A percentile compares a stretch with the other conserved stretches of the same genome.
phyloP scores from a whole-genome alignment of 2,329 filamentous ascomycete genomes.

The Penicillium verrucosum region DNA sequence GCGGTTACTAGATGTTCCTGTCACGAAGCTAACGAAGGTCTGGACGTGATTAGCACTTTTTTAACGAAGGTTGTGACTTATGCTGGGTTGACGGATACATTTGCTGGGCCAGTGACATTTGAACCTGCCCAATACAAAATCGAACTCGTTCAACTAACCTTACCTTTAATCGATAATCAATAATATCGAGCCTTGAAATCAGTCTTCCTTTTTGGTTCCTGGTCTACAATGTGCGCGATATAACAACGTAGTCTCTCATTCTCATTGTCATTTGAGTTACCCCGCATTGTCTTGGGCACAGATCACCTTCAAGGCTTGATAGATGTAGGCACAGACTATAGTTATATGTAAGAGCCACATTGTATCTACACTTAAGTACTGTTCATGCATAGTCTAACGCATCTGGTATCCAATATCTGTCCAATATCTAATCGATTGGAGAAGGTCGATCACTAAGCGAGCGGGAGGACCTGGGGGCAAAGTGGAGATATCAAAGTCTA shows the following conservation, averaged over 20 bases:
- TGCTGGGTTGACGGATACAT: conserved; percentile 5
- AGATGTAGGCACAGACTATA: background rate
- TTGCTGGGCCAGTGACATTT: conserved; percentile 2
- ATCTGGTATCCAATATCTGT: background rate
- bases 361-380: background rate
- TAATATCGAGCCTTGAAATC: conserved; percentile 5
- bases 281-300: background rate
- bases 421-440: background rate
- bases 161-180: conserved; percentile 7
- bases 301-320: background rate
- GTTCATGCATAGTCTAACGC: background rate
- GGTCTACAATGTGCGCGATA: background rate
- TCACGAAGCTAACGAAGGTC: conserved; percentile 7
- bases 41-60: conserved; percentile 6
- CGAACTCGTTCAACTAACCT: conserved; percentile 6
- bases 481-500: conserved; percentile 1
- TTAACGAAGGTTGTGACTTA: conserved; percentile 8
- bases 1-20: conserved; percentile 7
- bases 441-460: conserved; percentile 4
- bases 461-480: background rate
- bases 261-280: background rate
- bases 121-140: conserved; percentile 6
- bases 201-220: background rate
- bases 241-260: background rate
- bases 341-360: background rate